Conservation (phyloP, 768 basidiomycete species). For the Holtermannia corniformis region DNA sequence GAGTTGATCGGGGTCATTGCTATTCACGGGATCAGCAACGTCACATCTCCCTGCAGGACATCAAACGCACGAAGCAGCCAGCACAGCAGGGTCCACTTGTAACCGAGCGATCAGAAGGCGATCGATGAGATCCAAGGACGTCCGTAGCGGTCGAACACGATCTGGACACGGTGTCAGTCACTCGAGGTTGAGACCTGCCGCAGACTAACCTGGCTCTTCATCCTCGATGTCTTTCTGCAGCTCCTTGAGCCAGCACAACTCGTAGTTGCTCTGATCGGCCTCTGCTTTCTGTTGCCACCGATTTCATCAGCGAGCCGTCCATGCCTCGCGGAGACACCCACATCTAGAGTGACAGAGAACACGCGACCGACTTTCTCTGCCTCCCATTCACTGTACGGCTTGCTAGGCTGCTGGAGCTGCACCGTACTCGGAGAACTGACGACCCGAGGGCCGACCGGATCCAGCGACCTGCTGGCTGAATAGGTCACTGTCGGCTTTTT, state of each 20-base stretch:
- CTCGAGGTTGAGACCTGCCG: background rate
- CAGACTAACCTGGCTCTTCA: conserved; percentile 32
- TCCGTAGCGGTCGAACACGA: conserved; percentile 43
- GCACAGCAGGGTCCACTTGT: conserved; percentile 55
- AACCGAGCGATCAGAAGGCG: conserved; percentile 73
- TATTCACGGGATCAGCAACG: conserved; percentile 61
- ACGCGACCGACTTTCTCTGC: conserved; percentile 57
- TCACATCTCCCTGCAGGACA: background rate
- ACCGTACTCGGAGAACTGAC: conserved; percentile 41
- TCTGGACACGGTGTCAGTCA: conserved; percentile 7
- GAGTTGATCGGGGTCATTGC: conserved; percentile 40
- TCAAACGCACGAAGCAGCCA: conserved; percentile 16
- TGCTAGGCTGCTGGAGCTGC: conserved; percentile 43
- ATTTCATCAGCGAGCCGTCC: conserved; percentile 7
- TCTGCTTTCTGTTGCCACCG: conserved; percentile 48
- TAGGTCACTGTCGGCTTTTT: conserved; percentile 15
- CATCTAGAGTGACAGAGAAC: conserved; percentile 70
- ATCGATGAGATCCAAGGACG: conserved; percentile 59
- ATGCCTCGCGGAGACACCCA: conserved; percentile 42
- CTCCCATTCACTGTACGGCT: conserved; percentile 60
- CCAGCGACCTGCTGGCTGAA: conserved; percentile 27
- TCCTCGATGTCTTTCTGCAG: conserved; percentile 58
- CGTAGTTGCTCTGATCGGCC: conserved; percentile 56
- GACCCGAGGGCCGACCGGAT: conserved; percentile 48
- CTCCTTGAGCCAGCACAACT: conserved; percentile 72